Evolutionary conservation across 805 yeast genomes (phyloP).

Genomic region (Myxozyma melibiosi): DNA sequence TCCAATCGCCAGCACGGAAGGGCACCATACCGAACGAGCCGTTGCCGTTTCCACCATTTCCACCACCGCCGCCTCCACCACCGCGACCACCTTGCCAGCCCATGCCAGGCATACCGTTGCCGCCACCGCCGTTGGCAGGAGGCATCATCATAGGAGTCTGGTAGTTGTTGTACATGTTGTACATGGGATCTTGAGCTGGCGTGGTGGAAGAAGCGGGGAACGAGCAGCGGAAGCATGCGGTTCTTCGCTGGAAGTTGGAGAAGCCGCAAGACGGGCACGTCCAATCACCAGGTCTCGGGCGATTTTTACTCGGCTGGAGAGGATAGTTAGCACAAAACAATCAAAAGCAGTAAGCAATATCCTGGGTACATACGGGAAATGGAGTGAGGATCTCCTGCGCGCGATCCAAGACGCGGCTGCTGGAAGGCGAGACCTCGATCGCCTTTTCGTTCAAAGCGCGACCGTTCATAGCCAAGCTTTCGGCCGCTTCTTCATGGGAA

Average conservation of each 20-base stretch:
- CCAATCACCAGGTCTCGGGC: conserved; percentile 98
- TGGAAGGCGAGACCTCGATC: conserved; percentile 85
- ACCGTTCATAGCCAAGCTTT: conserved; percentile 78
- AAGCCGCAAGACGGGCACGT: conserved; percentile 96
- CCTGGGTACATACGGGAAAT: conserved; percentile 64
- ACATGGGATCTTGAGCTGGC: conserved; percentile 64
- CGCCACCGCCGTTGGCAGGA: conserved; percentile 24
- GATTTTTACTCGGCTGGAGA: conserved; percentile 61
- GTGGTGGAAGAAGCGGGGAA: conserved; percentile 76
- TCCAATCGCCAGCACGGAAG: conserved; percentile 97
- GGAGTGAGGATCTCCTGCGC: conserved; percentile 82
- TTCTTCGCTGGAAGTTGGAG: conserved; percentile 89
- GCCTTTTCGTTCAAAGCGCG: conserved; percentile 69
- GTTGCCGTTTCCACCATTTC: conserved; percentile 36
- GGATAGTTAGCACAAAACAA: neutral
- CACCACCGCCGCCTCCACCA: conserved; percentile 26
- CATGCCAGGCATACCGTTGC: conserved; percentile 22
- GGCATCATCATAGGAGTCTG: conserved; percentile 31
- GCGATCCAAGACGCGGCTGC: conserved; percentile 71
- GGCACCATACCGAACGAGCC: conserved; percentile 62
- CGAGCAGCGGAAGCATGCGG: conserved; percentile 90
- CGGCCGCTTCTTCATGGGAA: conserved; percentile 83
- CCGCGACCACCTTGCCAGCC: conserved; percentile 36
- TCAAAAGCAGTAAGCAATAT: neutral
- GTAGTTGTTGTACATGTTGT: conserved; percentile 38